Percentiles rank a stretch among this genome's conserved stretches.
Conservation (phyloP, 2,329 filamentous ascomycete genomes). For the Fusarium anguioides region DNA sequence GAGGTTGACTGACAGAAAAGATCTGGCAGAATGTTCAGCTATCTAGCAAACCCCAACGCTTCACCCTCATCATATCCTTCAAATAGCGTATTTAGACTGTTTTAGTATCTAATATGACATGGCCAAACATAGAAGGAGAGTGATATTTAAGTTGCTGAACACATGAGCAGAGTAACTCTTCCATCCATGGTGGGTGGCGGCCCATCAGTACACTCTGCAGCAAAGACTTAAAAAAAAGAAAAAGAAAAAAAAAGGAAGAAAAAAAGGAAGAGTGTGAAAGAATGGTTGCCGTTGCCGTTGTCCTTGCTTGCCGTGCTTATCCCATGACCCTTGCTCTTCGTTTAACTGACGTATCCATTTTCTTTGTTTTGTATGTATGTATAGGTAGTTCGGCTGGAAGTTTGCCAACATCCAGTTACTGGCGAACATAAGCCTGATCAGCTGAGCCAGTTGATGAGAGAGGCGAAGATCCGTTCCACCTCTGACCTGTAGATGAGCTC, state of each 20-base stretch:
- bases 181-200: background rate
- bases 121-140: conserved; percentile 15
- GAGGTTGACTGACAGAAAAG: background rate
- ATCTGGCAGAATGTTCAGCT: conserved; percentile 10
- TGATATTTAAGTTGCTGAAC: conserved; percentile 28
- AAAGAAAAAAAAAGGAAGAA: no score
- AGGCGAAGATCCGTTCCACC: conserved; percentile 26
- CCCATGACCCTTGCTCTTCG: background rate
- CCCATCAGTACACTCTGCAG: background rate
- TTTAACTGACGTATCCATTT: background rate
- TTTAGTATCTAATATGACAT: conserved; percentile 28
- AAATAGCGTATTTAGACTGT: background rate
- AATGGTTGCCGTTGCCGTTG: background rate
- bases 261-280: no score
- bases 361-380: conserved; percentile 8
- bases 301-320: background rate
- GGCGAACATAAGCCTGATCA: conserved; percentile 13
- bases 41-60: conserved; percentile 2
- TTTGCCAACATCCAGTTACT: background rate
- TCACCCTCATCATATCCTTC: background rate
- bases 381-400: background rate
- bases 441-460: conserved; percentile 20
- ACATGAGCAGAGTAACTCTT: background rate
- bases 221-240: background rate
- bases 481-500: conserved; percentile 16